A percentile compares a stretch with the other conserved stretches of the same genome.
Evolutionary conservation across 2,329 filamentous ascomycete genomes (phyloP).

Genomic region (Paraphoma sp.): DNA sequence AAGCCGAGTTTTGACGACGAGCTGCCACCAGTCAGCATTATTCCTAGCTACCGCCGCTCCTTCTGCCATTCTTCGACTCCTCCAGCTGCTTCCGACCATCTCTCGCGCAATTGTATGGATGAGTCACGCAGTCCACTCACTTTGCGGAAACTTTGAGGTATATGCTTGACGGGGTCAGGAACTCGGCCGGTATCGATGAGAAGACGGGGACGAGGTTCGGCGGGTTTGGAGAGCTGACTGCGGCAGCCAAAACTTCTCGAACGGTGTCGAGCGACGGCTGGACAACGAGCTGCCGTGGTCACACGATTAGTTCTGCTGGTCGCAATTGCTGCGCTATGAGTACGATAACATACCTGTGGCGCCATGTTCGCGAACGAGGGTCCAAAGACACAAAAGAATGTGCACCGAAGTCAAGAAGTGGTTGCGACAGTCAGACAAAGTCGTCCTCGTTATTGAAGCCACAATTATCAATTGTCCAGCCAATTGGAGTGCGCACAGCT

Average conservation of each 20-base stretch:
- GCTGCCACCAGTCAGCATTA: conserved; percentile 39
- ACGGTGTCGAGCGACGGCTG: conserved; percentile 69
- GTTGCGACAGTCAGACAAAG: conserved; percentile 2
- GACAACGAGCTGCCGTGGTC: conserved; percentile 50
- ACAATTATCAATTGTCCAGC: conserved; percentile 15
- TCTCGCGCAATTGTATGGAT: conserved; percentile 8
- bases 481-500: conserved; percentile 19
- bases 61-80: background rate
- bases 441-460: conserved; percentile 15
- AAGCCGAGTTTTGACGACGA: conserved; percentile 81
- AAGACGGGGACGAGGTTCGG: conserved; percentile 84
- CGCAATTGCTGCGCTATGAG: background rate
- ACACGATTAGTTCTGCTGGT: conserved; percentile 35
- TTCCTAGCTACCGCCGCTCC: background rate
- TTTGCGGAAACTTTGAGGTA: conserved; percentile 88
- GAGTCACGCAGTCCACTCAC: conserved; percentile 59
- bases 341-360: conserved; percentile 28
- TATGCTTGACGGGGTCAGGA: conserved; percentile 91
- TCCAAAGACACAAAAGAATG: too few relatives aligned
- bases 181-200: conserved; percentile 86
- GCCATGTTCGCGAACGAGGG: conserved; percentile 21
- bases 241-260: conserved; percentile 61
- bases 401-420: background rate
- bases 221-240: conserved; percentile 59
- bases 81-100: background rate